Conservation (phyloP, 2,329 filamentous ascomycete species). For the Cladophialophora psammophila region DNA sequence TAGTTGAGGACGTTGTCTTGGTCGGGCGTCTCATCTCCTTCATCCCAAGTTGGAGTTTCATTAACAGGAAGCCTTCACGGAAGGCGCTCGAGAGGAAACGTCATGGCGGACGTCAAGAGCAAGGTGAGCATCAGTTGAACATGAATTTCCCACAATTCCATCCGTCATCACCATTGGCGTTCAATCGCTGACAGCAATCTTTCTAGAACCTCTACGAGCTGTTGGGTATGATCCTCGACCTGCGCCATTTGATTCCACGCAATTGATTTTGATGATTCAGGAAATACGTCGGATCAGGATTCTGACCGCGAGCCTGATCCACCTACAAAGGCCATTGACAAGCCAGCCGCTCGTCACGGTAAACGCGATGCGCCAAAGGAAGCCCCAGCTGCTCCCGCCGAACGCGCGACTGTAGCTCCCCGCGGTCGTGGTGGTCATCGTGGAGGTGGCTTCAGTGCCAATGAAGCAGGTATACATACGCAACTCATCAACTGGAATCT, state of each 20-base stretch:
- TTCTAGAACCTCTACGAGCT: constrained; percentile 94
- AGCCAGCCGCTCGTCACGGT: constrained; percentile 74
- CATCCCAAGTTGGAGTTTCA: constrained; percentile 55
- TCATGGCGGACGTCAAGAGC: constrained; percentile 62
- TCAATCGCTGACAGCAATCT: constrained; percentile 29
- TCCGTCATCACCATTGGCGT: constrained; percentile 21
- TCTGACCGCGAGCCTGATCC: constrained; percentile 77
- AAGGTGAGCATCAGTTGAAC: constrained; percentile 52
- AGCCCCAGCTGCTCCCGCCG: constrained; percentile 66
- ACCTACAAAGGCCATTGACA: constrained; percentile 89
- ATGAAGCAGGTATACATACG: constrained; percentile 85
- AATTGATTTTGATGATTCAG: constrained; percentile 50
- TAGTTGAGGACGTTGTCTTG: constrained; percentile 37
- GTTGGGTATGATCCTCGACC: constrained; percentile 74
- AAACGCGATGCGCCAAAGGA: constrained; percentile 89
- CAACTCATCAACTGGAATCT: constrained; percentile 30
- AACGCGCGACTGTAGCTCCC: constrained; percentile 45
- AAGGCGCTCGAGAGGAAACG: constrained; percentile 58
- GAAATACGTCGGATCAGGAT: constrained; percentile 74
- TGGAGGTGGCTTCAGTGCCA: constrained; percentile 70
- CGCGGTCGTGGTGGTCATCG: constrained; percentile 60
- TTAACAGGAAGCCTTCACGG: constrained; percentile 57
- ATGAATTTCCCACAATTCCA: constrained; percentile 26
- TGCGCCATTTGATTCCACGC: constrained; percentile 35
- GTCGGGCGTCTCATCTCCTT: constrained; percentile 35